phyloP scores from a whole-genome alignment of 176 grass and related monocot species.

The Themeda triandra region DNA sequence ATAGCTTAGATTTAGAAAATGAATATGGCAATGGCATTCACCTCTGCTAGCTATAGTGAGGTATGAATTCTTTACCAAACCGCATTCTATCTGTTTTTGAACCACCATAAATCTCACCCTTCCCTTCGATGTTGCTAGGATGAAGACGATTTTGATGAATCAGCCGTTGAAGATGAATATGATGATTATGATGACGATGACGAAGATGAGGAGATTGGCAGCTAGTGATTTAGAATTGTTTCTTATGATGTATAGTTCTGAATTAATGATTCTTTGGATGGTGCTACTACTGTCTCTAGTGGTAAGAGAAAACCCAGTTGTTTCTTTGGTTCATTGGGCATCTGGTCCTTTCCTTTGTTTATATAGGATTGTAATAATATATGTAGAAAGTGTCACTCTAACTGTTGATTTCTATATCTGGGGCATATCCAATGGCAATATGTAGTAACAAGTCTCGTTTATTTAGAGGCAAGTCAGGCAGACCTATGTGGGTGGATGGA shows the following conservation, averaged over 20 bases:
- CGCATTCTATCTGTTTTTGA: not conserved
- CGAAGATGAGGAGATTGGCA: not conserved
- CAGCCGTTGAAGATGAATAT: constrained; percentile 50
- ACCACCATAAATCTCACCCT: not conserved
- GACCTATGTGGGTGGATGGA: not conserved
- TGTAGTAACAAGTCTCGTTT: not conserved
- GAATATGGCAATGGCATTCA: not conserved
- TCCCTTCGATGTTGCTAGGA: constrained; percentile 19
- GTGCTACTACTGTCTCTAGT: not conserved
- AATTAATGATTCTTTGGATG: not conserved
- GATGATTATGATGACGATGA: constrained; percentile 1
- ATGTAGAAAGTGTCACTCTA: not conserved
- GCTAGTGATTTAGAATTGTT: constrained; percentile 14
- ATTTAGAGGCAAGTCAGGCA: not conserved
- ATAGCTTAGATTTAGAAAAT: constrained; percentile 46
- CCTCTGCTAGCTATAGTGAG: constrained; percentile 26
- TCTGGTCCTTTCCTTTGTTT: no score
- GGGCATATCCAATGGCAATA: not conserved
- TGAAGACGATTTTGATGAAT: constrained; percentile 60
- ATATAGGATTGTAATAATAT: not conserved
- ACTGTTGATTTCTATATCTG: not conserved
- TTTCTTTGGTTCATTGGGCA: not conserved
- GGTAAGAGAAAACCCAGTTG: constrained; percentile 9
- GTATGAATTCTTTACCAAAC: constrained; percentile 26
- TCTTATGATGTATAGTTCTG: constrained; percentile 15